Base-by-base conservation (phyloP, 768 basidiomycete species). In the Hericium alpestre region DNA sequence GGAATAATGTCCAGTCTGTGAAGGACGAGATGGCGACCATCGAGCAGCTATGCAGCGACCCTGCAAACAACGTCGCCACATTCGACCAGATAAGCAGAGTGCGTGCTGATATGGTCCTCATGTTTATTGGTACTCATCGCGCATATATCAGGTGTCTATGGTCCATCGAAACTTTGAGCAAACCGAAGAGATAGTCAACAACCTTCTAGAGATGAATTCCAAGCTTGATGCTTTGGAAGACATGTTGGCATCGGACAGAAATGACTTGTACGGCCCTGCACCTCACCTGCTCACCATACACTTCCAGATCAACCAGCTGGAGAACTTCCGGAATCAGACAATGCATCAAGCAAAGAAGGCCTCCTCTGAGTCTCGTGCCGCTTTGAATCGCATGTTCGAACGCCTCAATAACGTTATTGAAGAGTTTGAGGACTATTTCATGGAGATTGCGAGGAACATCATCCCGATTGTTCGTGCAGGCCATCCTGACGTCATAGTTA, bases 21-120 rank as follows among this genome's bases (percentile, higher is more conserved):
- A 88, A 86, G 72, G 91, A 95, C 61, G 88, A 92, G 69, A 87
- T 94, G 87, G 78, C 78, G 52, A 79, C 81, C 53, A 79, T 92
- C 55, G 90, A 93, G 64, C 82, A 79, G 66, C 72, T 85, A 64
- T 88, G 84, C 67, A 77, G 77, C 43, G 89, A 93, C 66, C 87
- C 90, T 11, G 74, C 82, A 63, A 85, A 84, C 56, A 75, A 79
- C 15, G 87, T 93, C 10, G 77, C 85, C 27, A 97, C 90, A 10
- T 97, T 95, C 69, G 92, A 93, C 73, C 94, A 96, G 73, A 96
- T 98, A 67, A 90, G 89, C 66, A 79, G 93, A 71, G 95, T 96
- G 65, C 56, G 86, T 75, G 18, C 32, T 47, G 41, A 25, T 39
- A 9, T 20, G 16, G 46, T 20, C 13, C 13, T 8, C 47, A 22